Evolutionary conservation across 192 early-diverging fungal species (phyloP), one percentile per base, ranked within the genome.

Genomic region (Mortierella claussenii): DNA sequence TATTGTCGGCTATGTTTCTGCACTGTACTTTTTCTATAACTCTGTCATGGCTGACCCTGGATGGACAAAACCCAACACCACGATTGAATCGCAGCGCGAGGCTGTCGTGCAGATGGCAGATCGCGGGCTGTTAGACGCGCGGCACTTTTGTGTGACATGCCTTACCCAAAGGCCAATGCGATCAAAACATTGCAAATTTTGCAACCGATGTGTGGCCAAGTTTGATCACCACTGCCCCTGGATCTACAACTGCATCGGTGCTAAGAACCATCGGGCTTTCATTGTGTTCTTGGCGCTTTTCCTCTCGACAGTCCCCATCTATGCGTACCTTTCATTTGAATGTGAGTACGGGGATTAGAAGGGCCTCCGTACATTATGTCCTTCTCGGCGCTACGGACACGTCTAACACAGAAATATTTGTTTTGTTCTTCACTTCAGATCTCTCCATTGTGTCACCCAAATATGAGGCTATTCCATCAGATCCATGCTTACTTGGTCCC

Each of bases 221-320:
- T 97, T 98, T 82, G 96, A 98, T 70, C 95, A 97, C 66, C 96
- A 98, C 67, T 98, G 97, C 58, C 97, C 96, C 20, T 99, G 96
- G 96, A 97, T 95, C 30, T 91, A 88, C 82, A 99, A 97, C 83
- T 97, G 95, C 73, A 91, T 97, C 67, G 97, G 97, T 1, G 83
- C 89, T 17, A 79, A 81, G 53, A 99, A 99, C 69, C 97, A 99
- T 69, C 85, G 91, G 10, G 69, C 87, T 26, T 99, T 99, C 74
- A 87, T 99, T 78, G 28, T 90, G 2, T 99, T 95, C 81, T 79
- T 92, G 30, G 44, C 82, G 3, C 75, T 89, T 27, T 89, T 98
- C 67, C 60, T 90, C 24, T 20, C 80, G 17, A 83, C 87, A 26
- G 88, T 91, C 9, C 79, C 80, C 23, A 37, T 83, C 8, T 97